Base-by-base conservation (phyloP, 1,284 basidiomycete species). In the Rhodofomes roseus region DNA sequence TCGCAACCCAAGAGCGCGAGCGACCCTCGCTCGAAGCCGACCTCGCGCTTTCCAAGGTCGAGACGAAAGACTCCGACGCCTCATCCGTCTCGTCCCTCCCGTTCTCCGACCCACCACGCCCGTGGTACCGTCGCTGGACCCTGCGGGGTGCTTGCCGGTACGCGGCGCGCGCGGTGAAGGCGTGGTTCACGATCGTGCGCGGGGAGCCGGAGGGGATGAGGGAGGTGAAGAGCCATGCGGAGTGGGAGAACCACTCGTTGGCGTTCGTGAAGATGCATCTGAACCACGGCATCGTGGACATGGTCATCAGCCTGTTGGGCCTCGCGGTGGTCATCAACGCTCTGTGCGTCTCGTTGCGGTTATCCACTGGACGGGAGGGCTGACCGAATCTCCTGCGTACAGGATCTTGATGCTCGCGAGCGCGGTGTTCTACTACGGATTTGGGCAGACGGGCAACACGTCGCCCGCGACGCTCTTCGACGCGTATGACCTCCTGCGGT, bases 321-420 rank as follows among this genome's bases (percentile, higher is more conserved):
- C 87, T 96, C 66, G 94, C 94, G 0, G 86, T 96, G 14, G 79
- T 92, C 23, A 95, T 96, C 73, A 97, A 98, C 73, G 84, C 90
- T 11, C 74, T 93, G 87, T 89, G 63, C 57, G 75, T 71, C 40
- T 14, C 29, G 29, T 34, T 52, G 27, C 7, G 37, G 51, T 41
- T 34, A 59, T 50, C 12, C 7, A 7, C 2, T 8, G 16, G n/a
- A 5, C 6, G 41, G 20, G 2, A 20, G 41, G 6, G 22, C 20
- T 43, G 18, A 43, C 39, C 22, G 16, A 20, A 11, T 22, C 31
- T 34, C 11, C 11, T 11, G 31, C 31, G 31, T 5, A 9, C 64
- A 91, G 89, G 61, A 89, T 91, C 59, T 74, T 91, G 34, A 82
- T 91, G 37, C 74, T 91, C 46, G 86, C 88, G 4, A 77, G 84